These are phyloP conservation scores for Cryomyces antarcticus DNA, from an alignment of 495 filamentous ascomycete genomes.

Conservation along the genomic window DNA sequence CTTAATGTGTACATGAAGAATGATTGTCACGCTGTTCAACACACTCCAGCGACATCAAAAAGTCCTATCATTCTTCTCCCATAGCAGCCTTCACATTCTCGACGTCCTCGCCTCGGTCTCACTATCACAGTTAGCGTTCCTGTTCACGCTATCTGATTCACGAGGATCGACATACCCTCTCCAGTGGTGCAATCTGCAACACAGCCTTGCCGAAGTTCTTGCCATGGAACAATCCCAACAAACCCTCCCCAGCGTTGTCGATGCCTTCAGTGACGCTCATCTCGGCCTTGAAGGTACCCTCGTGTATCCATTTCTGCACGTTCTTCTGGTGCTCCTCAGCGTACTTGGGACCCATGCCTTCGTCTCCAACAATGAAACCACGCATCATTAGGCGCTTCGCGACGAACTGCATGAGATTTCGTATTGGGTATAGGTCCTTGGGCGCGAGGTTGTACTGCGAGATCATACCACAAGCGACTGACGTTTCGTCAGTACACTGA, in stretches of 20 bases:
- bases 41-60: no score
- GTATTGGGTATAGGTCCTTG: constrained; percentile 43
- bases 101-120: not conserved
- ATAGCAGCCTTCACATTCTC: not conserved
- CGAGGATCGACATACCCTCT: constrained; percentile 1
- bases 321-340: constrained; percentile 59
- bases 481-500: constrained; percentile 10
- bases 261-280: constrained; percentile 56
- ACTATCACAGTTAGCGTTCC: not conserved
- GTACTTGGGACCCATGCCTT: constrained; percentile 51
- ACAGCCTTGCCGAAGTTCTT: constrained; percentile 90
- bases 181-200: constrained; percentile 38
- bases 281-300: constrained; percentile 60
- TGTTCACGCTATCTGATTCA: not conserved
- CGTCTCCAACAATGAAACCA: constrained; percentile 60
- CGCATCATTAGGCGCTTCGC: constrained; percentile 38
- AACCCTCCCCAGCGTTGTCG: constrained; percentile 59
- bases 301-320: constrained; percentile 64
- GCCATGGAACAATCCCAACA: constrained; percentile 72
- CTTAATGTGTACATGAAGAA: no score
- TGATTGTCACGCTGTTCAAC: no score
- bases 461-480: constrained; percentile 46
- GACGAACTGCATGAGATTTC: constrained; percentile 37
- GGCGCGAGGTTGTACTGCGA: constrained; percentile 53
- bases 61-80: no score